phyloP scores from a whole-genome alignment of 1,139 yeast genomes.

The Groenewaldozyma auringiensis region DNA sequence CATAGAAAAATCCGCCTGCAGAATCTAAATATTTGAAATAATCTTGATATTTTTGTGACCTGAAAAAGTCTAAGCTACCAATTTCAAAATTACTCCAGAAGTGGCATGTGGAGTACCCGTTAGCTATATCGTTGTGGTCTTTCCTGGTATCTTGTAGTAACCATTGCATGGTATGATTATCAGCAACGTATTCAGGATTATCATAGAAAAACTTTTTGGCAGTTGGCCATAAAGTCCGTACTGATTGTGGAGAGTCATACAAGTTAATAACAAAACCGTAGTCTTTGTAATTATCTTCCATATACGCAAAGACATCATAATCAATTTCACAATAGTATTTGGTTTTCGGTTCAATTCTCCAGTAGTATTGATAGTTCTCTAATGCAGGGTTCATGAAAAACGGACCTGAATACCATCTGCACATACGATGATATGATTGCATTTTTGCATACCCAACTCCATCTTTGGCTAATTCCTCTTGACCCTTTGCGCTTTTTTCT shows the following conservation, averaged over 20 bases:
- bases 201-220: slow-evolving; percentile 50
- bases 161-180: slow-evolving; percentile 66
- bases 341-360: slow-evolving; percentile 79
- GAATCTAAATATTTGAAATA: slow-evolving; percentile 61
- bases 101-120: slow-evolving; percentile 78
- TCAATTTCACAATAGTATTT: slow-evolving; percentile 58
- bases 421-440: slow-evolving; percentile 71
- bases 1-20: slow-evolving; percentile 76
- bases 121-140: slow-evolving; percentile 42
- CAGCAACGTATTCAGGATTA: slow-evolving; percentile 54
- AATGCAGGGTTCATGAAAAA: slow-evolving; percentile 59
- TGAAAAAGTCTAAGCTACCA: slow-evolving; percentile 71
- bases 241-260: slow-evolving; percentile 60
- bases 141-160: slow-evolving; percentile 46
- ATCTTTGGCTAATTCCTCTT: slow-evolving; percentile 32
- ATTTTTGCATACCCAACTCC: slow-evolving; percentile 56
- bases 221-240: slow-evolving; percentile 60
- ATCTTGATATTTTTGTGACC: slow-evolving; percentile 54
- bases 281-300: slow-evolving; percentile 53
- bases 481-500: slow-evolving; percentile 30
- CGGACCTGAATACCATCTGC: slow-evolving; percentile 60
- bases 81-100: slow-evolving; percentile 84
- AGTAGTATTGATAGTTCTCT: slow-evolving; percentile 51
- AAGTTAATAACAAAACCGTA: slow-evolving; percentile 65
- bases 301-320: slow-evolving; percentile 69